Conservation (phyloP, 495 filamentous ascomycete genomes). For the Parmelia sp. region DNA sequence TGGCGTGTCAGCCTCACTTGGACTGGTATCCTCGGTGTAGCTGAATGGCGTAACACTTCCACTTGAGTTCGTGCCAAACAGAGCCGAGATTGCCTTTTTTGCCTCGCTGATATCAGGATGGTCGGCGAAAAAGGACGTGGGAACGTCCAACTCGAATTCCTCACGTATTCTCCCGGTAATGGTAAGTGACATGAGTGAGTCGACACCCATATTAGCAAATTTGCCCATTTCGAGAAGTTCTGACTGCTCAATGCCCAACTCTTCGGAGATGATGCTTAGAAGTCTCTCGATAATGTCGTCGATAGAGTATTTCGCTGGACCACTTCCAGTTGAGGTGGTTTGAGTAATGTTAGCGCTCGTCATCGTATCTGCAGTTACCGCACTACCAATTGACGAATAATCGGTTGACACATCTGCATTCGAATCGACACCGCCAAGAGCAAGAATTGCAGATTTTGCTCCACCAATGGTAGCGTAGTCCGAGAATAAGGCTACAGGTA, state of each 20-base stretch:
- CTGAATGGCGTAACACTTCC: conserved; percentile 19
- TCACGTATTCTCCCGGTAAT: conserved; percentile 36
- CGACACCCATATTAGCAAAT: conserved; percentile 44
- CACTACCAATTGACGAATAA: too few species aligned
- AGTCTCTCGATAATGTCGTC: too few species aligned
- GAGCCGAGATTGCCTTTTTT: conserved; percentile 19
- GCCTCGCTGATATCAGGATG: conserved; percentile 40
- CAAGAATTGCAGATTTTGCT: background rate
- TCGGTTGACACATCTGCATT: background rate
- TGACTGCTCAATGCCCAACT: conserved; percentile 18
- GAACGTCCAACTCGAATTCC: conserved; percentile 32
- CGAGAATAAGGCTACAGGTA: conserved; percentile 32
- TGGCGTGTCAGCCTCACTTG: conserved; percentile 1
- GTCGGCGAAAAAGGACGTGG: conserved; percentile 36
- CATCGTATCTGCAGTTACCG: too few species aligned
- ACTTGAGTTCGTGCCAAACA: conserved; percentile 19
- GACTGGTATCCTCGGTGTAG: background rate
- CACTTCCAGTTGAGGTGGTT: too few species aligned
- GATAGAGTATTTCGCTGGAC: too few species aligned
- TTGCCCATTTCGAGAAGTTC: conserved; percentile 26
- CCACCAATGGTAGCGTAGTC: conserved; percentile 42
- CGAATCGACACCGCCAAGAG: too few species aligned
- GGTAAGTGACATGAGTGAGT: conserved; percentile 45
- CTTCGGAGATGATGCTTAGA: conserved; percentile 17
- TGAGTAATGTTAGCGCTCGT: too few species aligned